Evolutionary conservation across 2,329 filamentous ascomycete species (phyloP), one percentile per base, ranked within the genome.

Genomic region (Onygenales sp.): DNA sequence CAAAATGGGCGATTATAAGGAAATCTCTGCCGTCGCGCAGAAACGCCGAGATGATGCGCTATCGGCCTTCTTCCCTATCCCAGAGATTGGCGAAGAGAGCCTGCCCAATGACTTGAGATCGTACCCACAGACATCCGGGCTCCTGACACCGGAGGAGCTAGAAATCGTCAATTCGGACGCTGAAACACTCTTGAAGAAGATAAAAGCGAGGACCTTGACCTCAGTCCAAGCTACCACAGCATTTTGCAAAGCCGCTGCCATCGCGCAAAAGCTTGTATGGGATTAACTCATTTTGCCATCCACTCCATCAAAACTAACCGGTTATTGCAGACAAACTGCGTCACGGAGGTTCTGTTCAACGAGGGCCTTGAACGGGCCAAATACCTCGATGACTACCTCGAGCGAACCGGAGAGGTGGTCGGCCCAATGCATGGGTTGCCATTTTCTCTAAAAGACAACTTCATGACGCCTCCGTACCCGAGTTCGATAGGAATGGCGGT

Each of bases 291-390:
- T 17, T 31, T 11, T 49, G 34, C 45, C 13, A 37, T 51, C 21
- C 10, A 14, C 37, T 5, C 33, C 11, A 51, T 3, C 11, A 42
- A 17, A 13, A 11, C 44, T 52, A 42, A 48, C n/a, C 14, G 13
- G 17, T 40, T 9, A 44, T 10, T 32, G 64, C n/a, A 80, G 77
- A 82, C 77, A 40, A 83, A 83, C 56, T 84, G 81, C 61, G 65
- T 84, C 3, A 80, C 76, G 0, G 79, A 83, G 57, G 74, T 77
- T 27, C 72, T 83, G 52, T 80, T 81, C 58, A 66, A 76, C 8
- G 57, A 65, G 4, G 72, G 70, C 0, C 50, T 72, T 1, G 62
- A 67, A 8, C 59, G 66, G 32, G 72, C 71, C 1, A 59, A 59
- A 34, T 62, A 63, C 32, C 62, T 74, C 0, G 71, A 74, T 53